phyloP scores from a whole-genome alignment of 2,329 filamentous ascomycete genomes.

The Daldinia sp. region DNA sequence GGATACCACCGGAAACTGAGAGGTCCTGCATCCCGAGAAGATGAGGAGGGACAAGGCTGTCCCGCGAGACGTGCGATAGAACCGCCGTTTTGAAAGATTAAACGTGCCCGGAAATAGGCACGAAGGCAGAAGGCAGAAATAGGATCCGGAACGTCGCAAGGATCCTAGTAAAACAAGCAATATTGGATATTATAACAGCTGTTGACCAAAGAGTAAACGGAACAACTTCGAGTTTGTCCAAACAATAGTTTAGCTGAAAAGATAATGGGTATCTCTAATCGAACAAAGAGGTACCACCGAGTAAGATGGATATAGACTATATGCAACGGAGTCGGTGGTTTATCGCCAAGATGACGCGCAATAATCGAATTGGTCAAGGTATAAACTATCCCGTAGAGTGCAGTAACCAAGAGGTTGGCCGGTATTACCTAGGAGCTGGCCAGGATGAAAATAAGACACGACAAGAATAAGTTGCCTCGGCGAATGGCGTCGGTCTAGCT shows the following conservation, averaged over 20 bases:
- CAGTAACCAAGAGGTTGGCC: constrained; percentile 31
- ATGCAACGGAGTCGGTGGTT: constrained; percentile 44
- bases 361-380: constrained; percentile 43
- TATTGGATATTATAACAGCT: constrained; percentile 50
- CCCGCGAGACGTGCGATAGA: constrained; percentile 80
- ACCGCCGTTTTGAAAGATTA: constrained; percentile 82
- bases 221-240: constrained; percentile 46
- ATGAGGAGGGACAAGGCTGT: constrained; percentile 88
- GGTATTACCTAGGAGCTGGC: constrained; percentile 44
- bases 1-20: constrained; percentile 71
- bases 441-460: constrained; percentile 38
- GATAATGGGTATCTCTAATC: constrained; percentile 47
- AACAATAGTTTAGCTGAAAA: constrained; percentile 46
- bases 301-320: constrained; percentile 47
- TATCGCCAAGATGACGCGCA: constrained; percentile 41
- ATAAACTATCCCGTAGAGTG: constrained; percentile 38
- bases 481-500: constrained; percentile 30
- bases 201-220: constrained; percentile 45
- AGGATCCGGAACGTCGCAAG: constrained; percentile 44
- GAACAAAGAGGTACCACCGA: constrained; percentile 45
- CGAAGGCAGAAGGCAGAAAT: constrained; percentile 52
- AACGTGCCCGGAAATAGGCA: constrained; percentile 63
- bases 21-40: constrained; percentile 93
- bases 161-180: constrained; percentile 47
- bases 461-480: constrained; percentile 28